Conservation (phyloP, 139 green algal species). For the Gonium pectorale region DNA sequence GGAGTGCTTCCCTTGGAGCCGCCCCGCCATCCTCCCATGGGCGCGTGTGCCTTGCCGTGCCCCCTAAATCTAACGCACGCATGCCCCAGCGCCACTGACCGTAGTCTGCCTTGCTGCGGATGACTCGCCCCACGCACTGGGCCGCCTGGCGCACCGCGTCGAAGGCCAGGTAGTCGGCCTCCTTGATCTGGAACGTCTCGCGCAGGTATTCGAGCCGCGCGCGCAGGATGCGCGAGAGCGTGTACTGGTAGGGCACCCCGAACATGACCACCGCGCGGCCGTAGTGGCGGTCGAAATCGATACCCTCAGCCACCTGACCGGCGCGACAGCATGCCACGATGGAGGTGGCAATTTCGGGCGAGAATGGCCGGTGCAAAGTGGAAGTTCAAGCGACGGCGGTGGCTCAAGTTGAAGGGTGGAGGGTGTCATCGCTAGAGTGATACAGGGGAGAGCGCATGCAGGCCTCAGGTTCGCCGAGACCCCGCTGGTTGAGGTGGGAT, state of each 20-base stretch:
- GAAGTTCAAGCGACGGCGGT: background rate
- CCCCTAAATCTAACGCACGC: too few relatives aligned
- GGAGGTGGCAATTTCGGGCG: too few relatives aligned
- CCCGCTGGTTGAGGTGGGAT: too few relatives aligned
- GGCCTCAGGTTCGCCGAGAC: too few relatives aligned
- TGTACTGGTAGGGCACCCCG: conserved; percentile 97
- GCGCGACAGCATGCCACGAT: background rate
- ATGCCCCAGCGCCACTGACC: conserved; percentile 46
- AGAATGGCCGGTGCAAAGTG: background rate
- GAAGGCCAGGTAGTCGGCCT: conserved; percentile 98
- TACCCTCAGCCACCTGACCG: conserved; percentile 93
- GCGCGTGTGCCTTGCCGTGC: too few relatives aligned
- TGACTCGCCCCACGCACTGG: conserved; percentile 98
- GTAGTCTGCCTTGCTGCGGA: conserved; percentile 94
- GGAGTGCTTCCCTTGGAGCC: too few relatives aligned
- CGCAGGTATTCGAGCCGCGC: conserved; percentile 94
- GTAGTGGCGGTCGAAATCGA: conserved; percentile 96
- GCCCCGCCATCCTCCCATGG: too few relatives aligned
- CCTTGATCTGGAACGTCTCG: conserved; percentile 87
- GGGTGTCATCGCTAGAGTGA: too few relatives aligned
- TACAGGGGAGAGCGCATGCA: too few relatives aligned
- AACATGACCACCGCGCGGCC: conserved; percentile 95
- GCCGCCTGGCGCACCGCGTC: conserved; percentile 96
- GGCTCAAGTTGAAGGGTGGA: too few relatives aligned
- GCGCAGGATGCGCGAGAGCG: conserved; percentile 88